phyloP scores from a whole-genome alignment of 2,329 filamentous ascomycete genomes.

The Colletotrichum lupini region DNA sequence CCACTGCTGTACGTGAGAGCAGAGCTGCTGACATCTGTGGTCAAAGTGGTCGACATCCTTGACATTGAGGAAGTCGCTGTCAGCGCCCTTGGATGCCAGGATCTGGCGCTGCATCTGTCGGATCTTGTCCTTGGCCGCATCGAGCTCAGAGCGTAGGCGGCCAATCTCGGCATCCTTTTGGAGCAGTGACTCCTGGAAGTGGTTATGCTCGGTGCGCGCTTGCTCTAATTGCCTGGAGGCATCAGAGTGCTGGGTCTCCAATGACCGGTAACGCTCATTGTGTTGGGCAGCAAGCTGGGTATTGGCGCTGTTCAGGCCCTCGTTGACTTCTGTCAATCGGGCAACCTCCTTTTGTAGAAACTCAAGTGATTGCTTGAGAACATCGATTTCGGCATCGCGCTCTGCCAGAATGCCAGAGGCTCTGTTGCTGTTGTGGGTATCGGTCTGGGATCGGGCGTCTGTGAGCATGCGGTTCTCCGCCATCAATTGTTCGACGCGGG shows the following conservation, averaged over 20 bases:
- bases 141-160: slow-evolving; percentile 80
- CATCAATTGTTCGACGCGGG: slow-evolving; percentile 83
- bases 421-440: slow-evolving; percentile 73
- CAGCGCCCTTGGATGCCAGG: slow-evolving; percentile 67
- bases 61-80: slow-evolving; percentile 79
- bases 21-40: slow-evolving; percentile 91
- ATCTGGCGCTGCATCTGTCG: slow-evolving; percentile 65
- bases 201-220: slow-evolving; percentile 71
- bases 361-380: slow-evolving; percentile 81
- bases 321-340: slow-evolving; percentile 85
- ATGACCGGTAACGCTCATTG: slow-evolving; percentile 73
- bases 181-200: slow-evolving; percentile 74
- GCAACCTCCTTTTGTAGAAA: slow-evolving; percentile 85
- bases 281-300: slow-evolving; percentile 80
- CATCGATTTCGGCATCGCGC: slow-evolving; percentile 87
- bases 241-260: slow-evolving; percentile 75
- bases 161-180: slow-evolving; percentile 88
- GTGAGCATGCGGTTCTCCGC: slow-evolving; percentile 85
- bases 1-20: slow-evolving; percentile 97
- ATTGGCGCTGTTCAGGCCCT: slow-evolving; percentile 81
- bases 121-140: slow-evolving; percentile 74
- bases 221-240: slow-evolving; percentile 76
- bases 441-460: slow-evolving; percentile 68
- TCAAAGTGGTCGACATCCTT: slow-evolving; percentile 97
- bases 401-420: slow-evolving; percentile 79